phyloP scores from a whole-genome alignment of 179 eudicot genomes.

The Camellia oleifera region DNA sequence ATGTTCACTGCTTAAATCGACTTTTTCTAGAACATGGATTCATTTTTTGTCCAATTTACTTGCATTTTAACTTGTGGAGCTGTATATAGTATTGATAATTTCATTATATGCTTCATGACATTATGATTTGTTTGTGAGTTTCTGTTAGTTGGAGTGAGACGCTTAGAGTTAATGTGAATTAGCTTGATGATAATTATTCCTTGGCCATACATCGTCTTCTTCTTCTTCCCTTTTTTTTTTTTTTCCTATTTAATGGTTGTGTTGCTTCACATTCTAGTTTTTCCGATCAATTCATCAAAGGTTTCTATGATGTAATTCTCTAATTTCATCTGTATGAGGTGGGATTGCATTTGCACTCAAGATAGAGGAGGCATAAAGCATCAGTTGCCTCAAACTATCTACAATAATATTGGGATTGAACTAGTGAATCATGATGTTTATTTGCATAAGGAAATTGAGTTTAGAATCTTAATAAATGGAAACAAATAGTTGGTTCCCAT shows the following conservation, averaged over 20 bases:
- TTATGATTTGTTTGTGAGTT: neutral
- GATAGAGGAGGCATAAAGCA: neutral
- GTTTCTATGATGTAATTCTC: neutral
- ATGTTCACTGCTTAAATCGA: neutral
- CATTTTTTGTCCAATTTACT: neutral
- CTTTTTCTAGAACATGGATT: conserved; percentile 1
- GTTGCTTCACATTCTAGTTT: neutral
- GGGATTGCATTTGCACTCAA: neutral
- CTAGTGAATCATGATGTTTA: neutral
- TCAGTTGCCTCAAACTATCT: neutral
- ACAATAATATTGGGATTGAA: neutral
- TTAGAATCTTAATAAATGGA: neutral
- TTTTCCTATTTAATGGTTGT: neutral
- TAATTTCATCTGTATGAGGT: neutral
- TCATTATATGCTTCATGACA: neutral
- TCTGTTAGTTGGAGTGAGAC: neutral
- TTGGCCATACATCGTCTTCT: neutral
- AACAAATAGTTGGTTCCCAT: too few species aligned
- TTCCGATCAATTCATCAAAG: neutral
- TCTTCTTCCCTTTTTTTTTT: neutral
- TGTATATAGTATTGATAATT: neutral
- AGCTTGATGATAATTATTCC: neutral
- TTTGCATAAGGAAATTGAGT: neutral
- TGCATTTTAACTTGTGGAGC: neutral
- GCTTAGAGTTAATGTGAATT: neutral